Percentiles rank a stretch among this genome's conserved stretches.
Evolutionary conservation across 768 basidiomycete genomes (phyloP).

Genomic region (Epithele typhae): DNA sequence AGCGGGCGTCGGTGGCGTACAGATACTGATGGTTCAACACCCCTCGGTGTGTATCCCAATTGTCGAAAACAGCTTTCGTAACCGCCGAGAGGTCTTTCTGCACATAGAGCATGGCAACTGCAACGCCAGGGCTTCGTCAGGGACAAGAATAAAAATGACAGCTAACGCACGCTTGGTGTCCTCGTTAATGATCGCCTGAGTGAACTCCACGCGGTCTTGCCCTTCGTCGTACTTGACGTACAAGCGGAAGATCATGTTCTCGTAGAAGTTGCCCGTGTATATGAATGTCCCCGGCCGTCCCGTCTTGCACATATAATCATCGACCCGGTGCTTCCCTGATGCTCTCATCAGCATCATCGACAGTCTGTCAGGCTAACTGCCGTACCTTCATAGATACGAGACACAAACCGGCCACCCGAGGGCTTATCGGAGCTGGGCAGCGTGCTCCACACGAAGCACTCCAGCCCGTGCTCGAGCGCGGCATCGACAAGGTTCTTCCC

Average conservation of each 20-base stretch:
- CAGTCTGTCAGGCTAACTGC: not conserved
- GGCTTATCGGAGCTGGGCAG: slow-evolving; percentile 15
- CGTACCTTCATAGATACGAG: slow-evolving; percentile 18
- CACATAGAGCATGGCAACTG: slow-evolving; percentile 21
- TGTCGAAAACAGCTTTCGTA: slow-evolving; percentile 17
- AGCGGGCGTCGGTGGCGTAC: slow-evolving; percentile 14
- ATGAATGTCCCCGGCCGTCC: slow-evolving; percentile 11
- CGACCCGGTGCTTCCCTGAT: slow-evolving; percentile 17
- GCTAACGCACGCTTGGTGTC: slow-evolving; percentile 10
- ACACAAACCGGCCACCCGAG: slow-evolving; percentile 13
- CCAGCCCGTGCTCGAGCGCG: slow-evolving; percentile 6
- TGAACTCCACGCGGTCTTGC: slow-evolving; percentile 16
- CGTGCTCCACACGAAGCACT: slow-evolving; percentile 18
- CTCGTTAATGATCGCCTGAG: slow-evolving; percentile 15
- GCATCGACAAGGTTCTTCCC: slow-evolving; percentile 17
- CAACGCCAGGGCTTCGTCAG: too few relatives aligned
- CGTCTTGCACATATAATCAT: slow-evolving; percentile 18
- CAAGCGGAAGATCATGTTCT: slow-evolving; percentile 17
- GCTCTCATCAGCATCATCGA: not conserved
- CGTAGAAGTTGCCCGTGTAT: slow-evolving; percentile 21
- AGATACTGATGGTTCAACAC: slow-evolving; percentile 17
- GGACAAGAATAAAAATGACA: not conserved
- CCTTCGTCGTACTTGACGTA: slow-evolving; percentile 16
- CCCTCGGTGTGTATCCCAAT: slow-evolving; percentile 9
- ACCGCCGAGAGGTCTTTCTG: slow-evolving; percentile 15